Evolutionary conservation across 495 filamentous ascomycete species (phyloP).

Genomic region (Penicillium flavigenum): DNA sequence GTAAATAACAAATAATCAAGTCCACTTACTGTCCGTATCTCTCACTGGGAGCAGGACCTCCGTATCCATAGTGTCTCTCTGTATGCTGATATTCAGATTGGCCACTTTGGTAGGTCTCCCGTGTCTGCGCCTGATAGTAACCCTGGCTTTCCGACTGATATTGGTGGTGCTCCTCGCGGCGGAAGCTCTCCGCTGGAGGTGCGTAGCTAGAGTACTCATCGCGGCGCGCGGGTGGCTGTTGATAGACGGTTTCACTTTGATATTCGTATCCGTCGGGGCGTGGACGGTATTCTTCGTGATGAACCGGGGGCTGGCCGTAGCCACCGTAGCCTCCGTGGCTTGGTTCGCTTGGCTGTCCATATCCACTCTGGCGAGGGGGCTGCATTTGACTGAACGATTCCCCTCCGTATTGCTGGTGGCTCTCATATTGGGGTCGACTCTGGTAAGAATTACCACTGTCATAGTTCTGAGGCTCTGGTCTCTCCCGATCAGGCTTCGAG

Average conservation of each 20-base stretch:
- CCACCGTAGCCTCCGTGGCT: constrained; percentile 11
- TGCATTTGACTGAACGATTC: constrained; percentile 20
- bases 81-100: constrained; percentile 22
- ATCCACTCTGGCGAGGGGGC: constrained; percentile 2
- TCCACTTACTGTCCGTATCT: constrained; percentile 24
- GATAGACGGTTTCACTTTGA: constrained; percentile 14
- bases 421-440: constrained; percentile 31
- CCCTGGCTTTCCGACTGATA: constrained; percentile 33
- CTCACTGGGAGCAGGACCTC: constrained; percentile 10
- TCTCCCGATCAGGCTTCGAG: constrained; percentile 30
- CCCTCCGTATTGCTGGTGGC: constrained; percentile 40
- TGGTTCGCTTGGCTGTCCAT: constrained; percentile 16
- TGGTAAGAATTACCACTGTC: constrained; percentile 29
- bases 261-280: constrained; percentile 15
- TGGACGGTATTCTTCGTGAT: constrained; percentile 12
- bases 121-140: constrained; percentile 24
- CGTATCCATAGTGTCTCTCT: constrained; percentile 20
- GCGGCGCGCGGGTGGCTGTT: constrained; percentile 12
- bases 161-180: constrained; percentile 27
- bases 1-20: constrained; percentile 25
- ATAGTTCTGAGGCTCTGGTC: constrained; percentile 35
- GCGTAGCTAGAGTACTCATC: constrained; percentile 13
- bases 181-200: constrained; percentile 16
- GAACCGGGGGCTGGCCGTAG: constrained; percentile 10
- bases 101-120: constrained; percentile 17